These are phyloP conservation scores for Psilocybe sp. DNA, from an alignment of 768 basidiomycete genomes.

Conservation along the genomic window DNA sequence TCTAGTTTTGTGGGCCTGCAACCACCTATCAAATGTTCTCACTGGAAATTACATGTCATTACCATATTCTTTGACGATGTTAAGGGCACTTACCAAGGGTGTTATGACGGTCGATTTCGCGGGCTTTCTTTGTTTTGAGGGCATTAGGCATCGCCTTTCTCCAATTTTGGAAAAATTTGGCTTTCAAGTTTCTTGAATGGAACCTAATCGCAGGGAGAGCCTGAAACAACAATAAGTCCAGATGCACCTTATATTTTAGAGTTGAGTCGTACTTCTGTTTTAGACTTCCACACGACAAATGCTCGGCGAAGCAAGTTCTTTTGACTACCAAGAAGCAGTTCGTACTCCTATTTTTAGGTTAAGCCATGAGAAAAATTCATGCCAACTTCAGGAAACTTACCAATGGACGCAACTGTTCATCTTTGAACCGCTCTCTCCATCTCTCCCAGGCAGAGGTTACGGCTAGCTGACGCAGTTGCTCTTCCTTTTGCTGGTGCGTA, in stretches of 20 bases:
- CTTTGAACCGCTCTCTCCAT: constrained; percentile 73
- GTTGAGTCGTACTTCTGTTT: constrained; percentile 54
- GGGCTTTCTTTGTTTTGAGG: constrained; percentile 61
- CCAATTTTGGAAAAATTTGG: constrained; percentile 66
- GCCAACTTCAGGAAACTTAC: constrained; percentile 35
- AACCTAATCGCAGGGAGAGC: constrained; percentile 80
- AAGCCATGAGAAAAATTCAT: constrained; percentile 3
- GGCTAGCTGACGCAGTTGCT: constrained; percentile 51
- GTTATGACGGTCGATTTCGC: constrained; percentile 51
- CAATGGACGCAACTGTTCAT: constrained; percentile 61
- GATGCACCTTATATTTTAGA: background rate
- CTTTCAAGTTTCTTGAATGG: constrained; percentile 58
- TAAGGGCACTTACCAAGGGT: constrained; percentile 50
- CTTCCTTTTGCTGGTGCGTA: constrained; percentile 57
- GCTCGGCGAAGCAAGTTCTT: constrained; percentile 62
- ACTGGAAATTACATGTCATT: constrained; percentile 28
- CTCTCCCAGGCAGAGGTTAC: constrained; percentile 68
- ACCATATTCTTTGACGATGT: background rate
- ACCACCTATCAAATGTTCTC: constrained; percentile 61
- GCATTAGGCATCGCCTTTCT: constrained; percentile 68
- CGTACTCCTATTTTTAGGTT: constrained; percentile 46
- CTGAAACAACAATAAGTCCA: constrained; percentile 31
- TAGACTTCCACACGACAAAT: constrained; percentile 73
- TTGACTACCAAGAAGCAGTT: constrained; percentile 55
- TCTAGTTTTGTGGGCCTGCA: constrained; percentile 64